Conservation (phyloP, 768 basidiomycete species). For the Austroboletus festivus region DNA sequence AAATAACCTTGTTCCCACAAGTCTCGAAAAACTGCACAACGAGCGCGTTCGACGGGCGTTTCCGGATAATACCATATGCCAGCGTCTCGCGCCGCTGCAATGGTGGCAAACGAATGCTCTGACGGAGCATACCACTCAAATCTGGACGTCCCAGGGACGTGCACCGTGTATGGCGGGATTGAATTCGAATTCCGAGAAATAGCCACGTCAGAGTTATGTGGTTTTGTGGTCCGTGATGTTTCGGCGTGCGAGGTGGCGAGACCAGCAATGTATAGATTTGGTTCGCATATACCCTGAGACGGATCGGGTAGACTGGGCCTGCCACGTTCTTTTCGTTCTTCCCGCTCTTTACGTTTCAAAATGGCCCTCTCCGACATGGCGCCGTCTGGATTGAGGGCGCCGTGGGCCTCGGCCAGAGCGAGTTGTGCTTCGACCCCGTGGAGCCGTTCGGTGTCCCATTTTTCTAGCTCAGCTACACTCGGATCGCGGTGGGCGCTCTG, state of each 20-base stretch:
- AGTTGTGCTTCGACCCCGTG: constrained; percentile 48
- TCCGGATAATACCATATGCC: constrained; percentile 78
- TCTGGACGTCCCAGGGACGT: constrained; percentile 63
- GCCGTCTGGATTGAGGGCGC: constrained; percentile 33
- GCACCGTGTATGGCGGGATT: constrained; percentile 46
- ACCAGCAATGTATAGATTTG: constrained; percentile 6
- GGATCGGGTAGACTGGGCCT: constrained; percentile 7
- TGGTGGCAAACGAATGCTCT: constrained; percentile 45
- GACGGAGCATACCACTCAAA: constrained; percentile 67
- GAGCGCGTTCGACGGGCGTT: constrained; percentile 62
- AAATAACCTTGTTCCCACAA: constrained; percentile 83
- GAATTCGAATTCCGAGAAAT: constrained; percentile 10
- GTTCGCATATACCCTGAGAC: neutral
- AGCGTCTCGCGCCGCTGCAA: constrained; percentile 59
- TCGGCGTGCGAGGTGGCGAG: neutral
- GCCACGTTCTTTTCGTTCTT: constrained; percentile 38
- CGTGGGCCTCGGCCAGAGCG: constrained; percentile 46
- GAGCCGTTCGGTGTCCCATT: constrained; percentile 52
- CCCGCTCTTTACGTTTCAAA: constrained; percentile 70
- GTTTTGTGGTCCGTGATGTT: neutral
- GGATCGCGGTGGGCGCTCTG: constrained; percentile 53
- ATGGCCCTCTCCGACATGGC: constrained; percentile 62
- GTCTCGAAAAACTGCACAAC: constrained; percentile 75
- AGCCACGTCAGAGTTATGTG: neutral
- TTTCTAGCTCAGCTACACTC: constrained; percentile 41